A percentile compares a stretch with the other conserved stretches of the same genome.
Evolutionary conservation across 1,284 basidiomycete genomes (phyloP).

Genomic region (Heterobasidion occidentale): DNA sequence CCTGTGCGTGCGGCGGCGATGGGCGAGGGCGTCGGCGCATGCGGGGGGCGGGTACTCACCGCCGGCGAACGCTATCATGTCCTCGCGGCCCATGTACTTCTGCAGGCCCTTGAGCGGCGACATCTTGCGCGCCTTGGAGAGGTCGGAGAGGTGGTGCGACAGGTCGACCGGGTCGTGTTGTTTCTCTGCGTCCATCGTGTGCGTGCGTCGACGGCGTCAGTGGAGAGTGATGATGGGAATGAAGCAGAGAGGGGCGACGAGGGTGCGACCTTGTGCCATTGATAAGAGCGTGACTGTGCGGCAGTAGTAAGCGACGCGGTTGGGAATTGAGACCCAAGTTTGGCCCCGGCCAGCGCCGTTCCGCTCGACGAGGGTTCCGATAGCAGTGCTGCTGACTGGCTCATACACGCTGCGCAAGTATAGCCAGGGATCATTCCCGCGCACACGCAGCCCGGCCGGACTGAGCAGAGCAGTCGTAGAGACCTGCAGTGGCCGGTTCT

Average conservation of each 20-base stretch:
- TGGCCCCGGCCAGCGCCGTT: too few relatives aligned
- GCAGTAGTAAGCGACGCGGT: too few relatives aligned
- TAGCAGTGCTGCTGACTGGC: not conserved
- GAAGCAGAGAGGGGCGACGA: not conserved
- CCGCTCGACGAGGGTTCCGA: too few relatives aligned
- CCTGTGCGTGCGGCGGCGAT: constrained; percentile 27
- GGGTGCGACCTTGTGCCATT: not conserved
- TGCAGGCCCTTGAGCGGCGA: constrained; percentile 62
- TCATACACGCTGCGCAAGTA: not conserved
- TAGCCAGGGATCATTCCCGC: not conserved
- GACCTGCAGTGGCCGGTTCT: not conserved
- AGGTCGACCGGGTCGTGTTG: constrained; percentile 44
- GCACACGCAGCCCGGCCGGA: not conserved
- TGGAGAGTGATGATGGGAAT: not conserved
- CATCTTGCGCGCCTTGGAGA: constrained; percentile 41
- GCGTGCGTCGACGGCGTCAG: not conserved
- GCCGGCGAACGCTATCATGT: constrained; percentile 49
- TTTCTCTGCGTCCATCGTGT: constrained; percentile 24
- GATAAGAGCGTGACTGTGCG: too few relatives aligned
- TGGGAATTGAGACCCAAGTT: too few relatives aligned
- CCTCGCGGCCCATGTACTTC: constrained; percentile 44
- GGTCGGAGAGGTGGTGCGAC: constrained; percentile 48
- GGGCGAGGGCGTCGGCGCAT: not conserved
- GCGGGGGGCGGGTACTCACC: constrained; percentile 27
- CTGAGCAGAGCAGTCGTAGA: too few relatives aligned